Percentiles rank a stretch among this genome's conserved stretches.
Evolutionary conservation across 768 basidiomycete species (phyloP).

Genomic region (Suillus hirtellus): DNA sequence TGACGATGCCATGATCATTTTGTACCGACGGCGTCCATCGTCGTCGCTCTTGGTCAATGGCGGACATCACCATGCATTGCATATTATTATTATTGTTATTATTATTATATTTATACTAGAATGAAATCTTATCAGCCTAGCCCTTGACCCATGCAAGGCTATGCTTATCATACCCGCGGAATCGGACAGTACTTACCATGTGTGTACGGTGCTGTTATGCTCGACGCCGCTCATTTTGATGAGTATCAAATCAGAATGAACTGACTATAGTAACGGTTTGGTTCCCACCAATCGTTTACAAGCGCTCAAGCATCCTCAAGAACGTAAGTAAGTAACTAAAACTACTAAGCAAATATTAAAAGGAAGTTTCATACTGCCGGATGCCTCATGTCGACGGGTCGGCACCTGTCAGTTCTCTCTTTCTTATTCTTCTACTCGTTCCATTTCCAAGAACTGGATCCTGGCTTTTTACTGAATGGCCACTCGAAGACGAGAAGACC

Average conservation of each 20-base stretch:
- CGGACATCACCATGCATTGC: slow-evolving; percentile 20
- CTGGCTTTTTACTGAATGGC: slow-evolving; percentile 30
- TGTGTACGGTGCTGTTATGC: background rate
- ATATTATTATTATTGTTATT: slow-evolving; percentile 3
- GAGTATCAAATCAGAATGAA: background rate
- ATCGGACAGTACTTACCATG: background rate
- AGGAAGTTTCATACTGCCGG: slow-evolving; percentile 20
- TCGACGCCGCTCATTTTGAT: background rate
- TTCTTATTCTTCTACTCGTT: slow-evolving; percentile 24
- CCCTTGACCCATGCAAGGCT: slow-evolving; percentile 2
- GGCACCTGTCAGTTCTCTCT: slow-evolving; percentile 31
- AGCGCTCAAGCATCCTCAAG: slow-evolving; percentile 7
- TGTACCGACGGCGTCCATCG: slow-evolving; percentile 16
- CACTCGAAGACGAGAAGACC: slow-evolving; percentile 36
- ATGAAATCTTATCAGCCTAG: background rate
- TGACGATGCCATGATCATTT: slow-evolving; percentile 22
- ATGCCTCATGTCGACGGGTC: slow-evolving; percentile 62
- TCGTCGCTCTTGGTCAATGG: slow-evolving; percentile 17
- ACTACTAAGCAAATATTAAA: slow-evolving; percentile 14
- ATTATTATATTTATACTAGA: background rate
- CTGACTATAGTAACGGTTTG: slow-evolving; percentile 4
- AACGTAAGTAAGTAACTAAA: slow-evolving; percentile 23
- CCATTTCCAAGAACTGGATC: slow-evolving; percentile 22
- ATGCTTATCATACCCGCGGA: background rate
- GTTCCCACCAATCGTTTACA: slow-evolving; percentile 14